Conservation (phyloP, 1,139 yeast species). For the Kurtzmaniella quercitrusa region DNA sequence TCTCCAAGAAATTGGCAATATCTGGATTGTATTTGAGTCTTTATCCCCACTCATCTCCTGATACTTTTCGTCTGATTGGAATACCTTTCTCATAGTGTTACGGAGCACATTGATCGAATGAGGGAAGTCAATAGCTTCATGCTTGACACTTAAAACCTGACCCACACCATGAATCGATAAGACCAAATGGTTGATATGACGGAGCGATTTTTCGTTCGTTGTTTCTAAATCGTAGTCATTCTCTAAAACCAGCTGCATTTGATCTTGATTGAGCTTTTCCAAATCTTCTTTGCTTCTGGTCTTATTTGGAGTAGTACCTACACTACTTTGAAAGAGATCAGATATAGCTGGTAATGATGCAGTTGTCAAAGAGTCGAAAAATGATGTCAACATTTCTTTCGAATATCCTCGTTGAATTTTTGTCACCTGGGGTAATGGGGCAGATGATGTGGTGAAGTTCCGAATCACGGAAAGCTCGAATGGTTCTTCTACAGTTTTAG, state of each 20-base stretch:
- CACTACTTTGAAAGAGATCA: slow-evolving; percentile 31
- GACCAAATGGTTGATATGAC: slow-evolving; percentile 74
- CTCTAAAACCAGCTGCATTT: slow-evolving; percentile 45
- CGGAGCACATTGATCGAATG: slow-evolving; percentile 77
- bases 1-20: slow-evolving; percentile 76
- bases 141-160: slow-evolving; percentile 75
- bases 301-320: slow-evolving; percentile 11
- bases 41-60: slow-evolving; percentile 31
- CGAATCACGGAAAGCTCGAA: slow-evolving; percentile 39
- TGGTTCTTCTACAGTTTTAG: slow-evolving; percentile 26
- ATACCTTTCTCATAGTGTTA: slow-evolving; percentile 57
- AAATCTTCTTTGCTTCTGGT: slow-evolving; percentile 16
- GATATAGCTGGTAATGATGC: slow-evolving; percentile 27
- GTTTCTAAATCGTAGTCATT: slow-evolving; percentile 47
- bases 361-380: slow-evolving; percentile 26
- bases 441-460: slow-evolving; percentile 30
- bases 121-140: slow-evolving; percentile 80
- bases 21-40: slow-evolving; percentile 63
- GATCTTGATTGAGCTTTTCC: slow-evolving; percentile 11
- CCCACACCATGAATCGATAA: slow-evolving; percentile 94
- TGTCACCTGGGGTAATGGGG: slow-evolving; percentile 31
- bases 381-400: slow-evolving; percentile 23
- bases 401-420: slow-evolving; percentile 38
- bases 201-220: slow-evolving; percentile 27
- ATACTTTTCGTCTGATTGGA: slow-evolving; percentile 40